Evolutionary conservation across 2,329 filamentous ascomycete species (phyloP).

Genomic region (Cryphonectria radicalis): DNA sequence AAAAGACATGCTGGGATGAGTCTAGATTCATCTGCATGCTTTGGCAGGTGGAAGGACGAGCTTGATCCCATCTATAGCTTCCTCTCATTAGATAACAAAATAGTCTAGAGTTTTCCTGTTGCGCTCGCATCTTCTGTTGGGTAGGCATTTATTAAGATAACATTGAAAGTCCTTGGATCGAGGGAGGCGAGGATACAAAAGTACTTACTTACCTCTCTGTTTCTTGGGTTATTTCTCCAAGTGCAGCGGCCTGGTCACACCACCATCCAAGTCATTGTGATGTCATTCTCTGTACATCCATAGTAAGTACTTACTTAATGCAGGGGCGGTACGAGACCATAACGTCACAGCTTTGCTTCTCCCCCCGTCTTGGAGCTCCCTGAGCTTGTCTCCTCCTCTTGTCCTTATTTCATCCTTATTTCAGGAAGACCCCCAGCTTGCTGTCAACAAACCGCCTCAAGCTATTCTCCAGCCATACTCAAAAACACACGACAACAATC

Average conservation of each 20-base stretch:
- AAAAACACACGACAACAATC: neutral
- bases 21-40: no score
- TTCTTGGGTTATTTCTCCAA: no score
- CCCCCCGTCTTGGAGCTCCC: constrained; percentile 5
- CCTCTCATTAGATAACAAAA: no score
- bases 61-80: no score
- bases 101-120: no score
- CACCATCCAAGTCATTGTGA: constrained; percentile 26
- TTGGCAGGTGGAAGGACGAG: no score
- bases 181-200: no score
- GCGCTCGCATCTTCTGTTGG: no score
- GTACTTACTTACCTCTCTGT: neutral
- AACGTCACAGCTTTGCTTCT: constrained; percentile 15
- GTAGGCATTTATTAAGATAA: no score
- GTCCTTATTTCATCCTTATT: neutral
- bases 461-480: neutral
- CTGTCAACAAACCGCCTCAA: neutral
- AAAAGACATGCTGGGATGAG: no score
- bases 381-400: neutral
- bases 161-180: no score
- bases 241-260: neutral
- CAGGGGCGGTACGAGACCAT: constrained; percentile 13
- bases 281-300: constrained; percentile 17
- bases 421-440: no score
- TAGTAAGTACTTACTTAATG: neutral